Percentiles rank a stretch among this genome's conserved stretches.
phyloP scores from a whole-genome alignment of 2,329 filamentous ascomycete species.

The Xylaria polymorpha region DNA sequence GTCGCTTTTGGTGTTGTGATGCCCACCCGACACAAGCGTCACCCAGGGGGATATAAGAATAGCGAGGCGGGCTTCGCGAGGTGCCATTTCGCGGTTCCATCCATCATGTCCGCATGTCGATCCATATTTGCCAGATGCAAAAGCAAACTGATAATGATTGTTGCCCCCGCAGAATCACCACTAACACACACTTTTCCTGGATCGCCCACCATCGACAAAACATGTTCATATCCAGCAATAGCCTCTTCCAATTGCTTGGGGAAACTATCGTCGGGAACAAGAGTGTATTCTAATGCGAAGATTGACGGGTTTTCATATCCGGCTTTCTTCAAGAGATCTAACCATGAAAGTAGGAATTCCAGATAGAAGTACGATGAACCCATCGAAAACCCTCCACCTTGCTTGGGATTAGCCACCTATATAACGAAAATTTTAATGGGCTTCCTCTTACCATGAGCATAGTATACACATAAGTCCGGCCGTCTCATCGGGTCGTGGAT shows the following conservation, averaged over 20 bases:
- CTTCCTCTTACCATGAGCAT: slow-evolving; percentile 73
- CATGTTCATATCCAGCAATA: slow-evolving; percentile 76
- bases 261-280: slow-evolving; percentile 79
- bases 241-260: slow-evolving; percentile 79
- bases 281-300: slow-evolving; percentile 82
- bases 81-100: slow-evolving; percentile 52
- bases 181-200: slow-evolving; percentile 74
- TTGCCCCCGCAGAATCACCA: slow-evolving; percentile 84
- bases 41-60: slow-evolving; percentile 85
- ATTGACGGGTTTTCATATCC: slow-evolving; percentile 81
- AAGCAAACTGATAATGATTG: slow-evolving; percentile 77
- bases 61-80: slow-evolving; percentile 63
- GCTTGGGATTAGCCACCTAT: slow-evolving; percentile 38
- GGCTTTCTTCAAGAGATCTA: slow-evolving; percentile 69
- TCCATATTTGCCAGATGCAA: slow-evolving; percentile 69
- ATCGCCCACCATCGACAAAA: slow-evolving; percentile 68
- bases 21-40: slow-evolving; percentile 74
- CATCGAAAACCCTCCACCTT: slow-evolving; percentile 85
- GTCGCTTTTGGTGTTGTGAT: slow-evolving; percentile 77
- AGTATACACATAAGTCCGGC: slow-evolving; percentile 84
- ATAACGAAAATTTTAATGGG: not conserved
- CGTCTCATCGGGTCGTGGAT: slow-evolving; percentile 67
- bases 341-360: slow-evolving; percentile 82
- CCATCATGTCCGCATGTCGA: slow-evolving; percentile 45
- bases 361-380: slow-evolving; percentile 86